Conservation (phyloP, 768 basidiomycete species). For the Clavulina sp. region DNA sequence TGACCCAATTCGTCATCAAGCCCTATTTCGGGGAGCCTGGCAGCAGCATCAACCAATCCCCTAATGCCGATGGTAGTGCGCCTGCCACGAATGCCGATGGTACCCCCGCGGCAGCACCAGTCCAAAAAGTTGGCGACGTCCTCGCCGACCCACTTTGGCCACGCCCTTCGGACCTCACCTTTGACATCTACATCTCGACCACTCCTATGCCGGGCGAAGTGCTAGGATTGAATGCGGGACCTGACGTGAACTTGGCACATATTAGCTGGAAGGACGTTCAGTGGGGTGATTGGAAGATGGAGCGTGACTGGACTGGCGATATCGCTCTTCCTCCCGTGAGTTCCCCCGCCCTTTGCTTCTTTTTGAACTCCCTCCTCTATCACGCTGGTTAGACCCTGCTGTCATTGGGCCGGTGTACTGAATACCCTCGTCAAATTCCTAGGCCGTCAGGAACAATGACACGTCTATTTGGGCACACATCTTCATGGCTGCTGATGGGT, state of each 20-base stretch:
- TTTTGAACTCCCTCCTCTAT: too few species aligned
- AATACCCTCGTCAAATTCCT: constrained; percentile 1
- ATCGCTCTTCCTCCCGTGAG: constrained; percentile 53
- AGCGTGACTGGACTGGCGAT: constrained; percentile 35
- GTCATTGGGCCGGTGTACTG: background rate
- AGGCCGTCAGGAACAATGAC: constrained; percentile 65
- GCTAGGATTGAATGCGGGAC: background rate
- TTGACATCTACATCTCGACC: constrained; percentile 1
- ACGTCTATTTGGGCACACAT: constrained; percentile 65
- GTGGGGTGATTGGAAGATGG: constrained; percentile 59
- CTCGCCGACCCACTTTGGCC: background rate
- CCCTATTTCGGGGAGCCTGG: too few species aligned
- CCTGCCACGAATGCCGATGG: background rate
- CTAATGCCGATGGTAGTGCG: background rate
- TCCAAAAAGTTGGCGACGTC: background rate
- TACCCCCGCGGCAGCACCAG: background rate
- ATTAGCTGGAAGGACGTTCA: constrained; percentile 66
- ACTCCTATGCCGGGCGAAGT: background rate
- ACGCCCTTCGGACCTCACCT: background rate
- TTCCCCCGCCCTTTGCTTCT: too few species aligned
- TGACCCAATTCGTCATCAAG: too few species aligned
- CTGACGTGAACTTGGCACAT: constrained; percentile 30
- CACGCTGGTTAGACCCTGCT: background rate
- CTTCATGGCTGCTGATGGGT: constrained; percentile 48
- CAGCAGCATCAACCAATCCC: too few species aligned